Conservation (phyloP, 257 asterid species). For the Ballota nigra region DNA sequence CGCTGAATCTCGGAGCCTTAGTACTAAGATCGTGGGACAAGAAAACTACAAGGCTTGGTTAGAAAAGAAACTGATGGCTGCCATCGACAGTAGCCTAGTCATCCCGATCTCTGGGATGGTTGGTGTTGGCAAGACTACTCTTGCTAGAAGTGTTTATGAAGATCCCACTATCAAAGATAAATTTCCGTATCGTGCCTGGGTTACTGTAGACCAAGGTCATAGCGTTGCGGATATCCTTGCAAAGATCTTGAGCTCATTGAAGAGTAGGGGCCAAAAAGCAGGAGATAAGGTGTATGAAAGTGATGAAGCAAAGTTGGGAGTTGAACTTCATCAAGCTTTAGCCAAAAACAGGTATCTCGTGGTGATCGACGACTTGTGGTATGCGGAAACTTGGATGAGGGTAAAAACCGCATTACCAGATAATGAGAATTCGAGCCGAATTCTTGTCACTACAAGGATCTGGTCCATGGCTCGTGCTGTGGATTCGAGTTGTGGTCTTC, state of each 20-base stretch:
- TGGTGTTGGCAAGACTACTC: constrained; percentile 36
- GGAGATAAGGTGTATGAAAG: background rate
- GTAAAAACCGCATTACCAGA: constrained; percentile 6
- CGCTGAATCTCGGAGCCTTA: background rate
- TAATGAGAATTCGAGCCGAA: constrained; percentile 17
- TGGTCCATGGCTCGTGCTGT: background rate
- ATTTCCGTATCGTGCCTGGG: constrained; percentile 32
- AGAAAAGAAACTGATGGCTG: background rate
- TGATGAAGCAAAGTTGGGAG: background rate
- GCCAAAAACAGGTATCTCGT: constrained; percentile 12
- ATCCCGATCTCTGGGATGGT: background rate
- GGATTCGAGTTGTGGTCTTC: too few relatives aligned
- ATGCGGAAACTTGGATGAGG: background rate
- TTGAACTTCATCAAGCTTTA: background rate
- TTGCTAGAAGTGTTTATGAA: constrained; percentile 27
- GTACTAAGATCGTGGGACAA: constrained; percentile 24
- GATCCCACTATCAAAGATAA: background rate
- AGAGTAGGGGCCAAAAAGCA: background rate
- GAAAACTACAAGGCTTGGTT: background rate
- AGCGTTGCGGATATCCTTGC: background rate
- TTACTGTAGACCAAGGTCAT: constrained; percentile 1
- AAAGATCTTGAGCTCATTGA: background rate
- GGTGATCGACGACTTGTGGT: constrained; percentile 35
- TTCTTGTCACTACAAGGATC: constrained; percentile 22
- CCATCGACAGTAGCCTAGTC: background rate